Evolutionary conservation across 2,329 filamentous ascomycete genomes (phyloP), one percentile per base, ranked within the genome.

Genomic region (Fonsecaea erecta): DNA sequence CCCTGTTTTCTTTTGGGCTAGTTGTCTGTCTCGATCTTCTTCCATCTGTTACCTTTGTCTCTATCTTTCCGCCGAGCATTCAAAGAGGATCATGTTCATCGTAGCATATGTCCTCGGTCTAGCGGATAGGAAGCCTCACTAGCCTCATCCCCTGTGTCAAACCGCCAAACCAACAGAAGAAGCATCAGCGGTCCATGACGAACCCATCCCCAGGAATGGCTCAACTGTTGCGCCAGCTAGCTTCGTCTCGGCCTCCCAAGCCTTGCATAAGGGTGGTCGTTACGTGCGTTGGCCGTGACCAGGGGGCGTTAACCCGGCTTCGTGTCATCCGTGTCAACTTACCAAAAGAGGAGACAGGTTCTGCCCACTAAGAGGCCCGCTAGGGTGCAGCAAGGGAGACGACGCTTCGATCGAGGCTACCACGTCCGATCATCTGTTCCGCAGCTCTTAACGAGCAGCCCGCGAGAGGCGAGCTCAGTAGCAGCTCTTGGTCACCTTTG

Each of bases 281-380:
- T 43, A 26, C 37, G 16, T 14, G 37, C 35, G 43, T 48, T 30
- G 37, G 37, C 37, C n/a, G 14, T 5, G 2, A 18, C 37, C 37
- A 43, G 37, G 37, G 3, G 37, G 37, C 9, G 37, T 43, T 16
- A 21, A 18, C 26, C 24, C 55, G 21, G 37, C 35, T 48, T 58
- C 35, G n/a, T 26, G 46, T 51, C 56, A 52, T 60, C 58, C 34
- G 57, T 32, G 30, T 52, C 24, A 26, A 60, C 58, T 16, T 60
- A 18, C 58, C 58, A 9, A 60, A 60, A 51, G 34, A 53, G 48
- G 58, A 53, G 14, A 60, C 37, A 60, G 58, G 46, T 43, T 16
- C 11, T 35, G 40, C 6, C 53, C 53, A 35, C 30, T 56, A 56
- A 11, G 30, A 56, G 53, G 43, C 28, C 12, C 21, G 18, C 43